A percentile compares a stretch with the other conserved stretches of the same genome.
phyloP scores from a whole-genome alignment of 1,139 yeast genomes.

The Candida pseudoviswanathii region DNA sequence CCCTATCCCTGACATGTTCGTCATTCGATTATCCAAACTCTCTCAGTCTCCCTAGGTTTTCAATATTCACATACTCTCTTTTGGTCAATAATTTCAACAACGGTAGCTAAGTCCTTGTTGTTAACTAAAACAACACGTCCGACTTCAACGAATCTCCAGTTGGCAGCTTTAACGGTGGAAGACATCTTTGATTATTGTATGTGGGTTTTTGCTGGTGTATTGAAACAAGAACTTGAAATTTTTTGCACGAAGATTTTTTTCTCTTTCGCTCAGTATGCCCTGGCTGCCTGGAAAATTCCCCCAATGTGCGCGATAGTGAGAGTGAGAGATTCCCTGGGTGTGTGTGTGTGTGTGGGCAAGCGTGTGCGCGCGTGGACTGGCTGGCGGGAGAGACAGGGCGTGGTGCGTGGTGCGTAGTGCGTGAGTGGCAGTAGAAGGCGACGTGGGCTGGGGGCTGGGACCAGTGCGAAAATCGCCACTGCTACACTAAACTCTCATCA shows the following conservation, averaged over 20 bases:
- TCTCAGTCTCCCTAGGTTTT: neutral
- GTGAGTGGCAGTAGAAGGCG: no score
- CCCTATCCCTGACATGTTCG: neutral
- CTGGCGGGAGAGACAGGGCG: neutral
- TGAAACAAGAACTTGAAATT: constrained; percentile 1
- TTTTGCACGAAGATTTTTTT: constrained; percentile 7
- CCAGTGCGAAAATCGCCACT: no score
- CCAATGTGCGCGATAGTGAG: neutral
- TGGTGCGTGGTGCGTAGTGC: no score
- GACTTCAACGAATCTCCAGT: constrained; percentile 99
- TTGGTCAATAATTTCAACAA: constrained; percentile 98
- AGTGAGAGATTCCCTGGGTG: neutral
- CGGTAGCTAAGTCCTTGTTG: constrained; percentile 84
- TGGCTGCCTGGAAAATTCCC: neutral
- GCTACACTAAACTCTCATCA: neutral
- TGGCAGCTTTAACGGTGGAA: constrained; percentile 89
- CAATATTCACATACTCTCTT: constrained; percentile 78
- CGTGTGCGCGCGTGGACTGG: neutral
- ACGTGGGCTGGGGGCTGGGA: no score
- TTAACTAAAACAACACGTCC: constrained; percentile 97
- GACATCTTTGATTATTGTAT: constrained; percentile 26
- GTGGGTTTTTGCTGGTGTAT: constrained; percentile 11
- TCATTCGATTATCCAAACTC: neutral
- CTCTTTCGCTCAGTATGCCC: constrained; percentile 3
- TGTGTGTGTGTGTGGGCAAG: neutral